Evolutionary conservation across 345 rosid species (phyloP).

Genomic region (Acer saccharum): DNA sequence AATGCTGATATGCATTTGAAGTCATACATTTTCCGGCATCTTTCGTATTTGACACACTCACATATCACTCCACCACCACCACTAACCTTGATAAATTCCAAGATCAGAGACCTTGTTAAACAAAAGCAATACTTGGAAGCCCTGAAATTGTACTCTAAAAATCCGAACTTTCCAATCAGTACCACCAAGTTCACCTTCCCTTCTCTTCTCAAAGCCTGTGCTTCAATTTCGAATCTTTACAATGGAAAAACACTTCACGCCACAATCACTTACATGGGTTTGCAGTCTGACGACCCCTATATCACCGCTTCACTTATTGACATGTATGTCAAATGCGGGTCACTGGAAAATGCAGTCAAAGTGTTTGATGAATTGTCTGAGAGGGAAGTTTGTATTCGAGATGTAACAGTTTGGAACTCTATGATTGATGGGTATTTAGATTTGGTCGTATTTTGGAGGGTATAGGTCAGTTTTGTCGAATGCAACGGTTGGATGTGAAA

Average conservation of each 20-base stretch:
- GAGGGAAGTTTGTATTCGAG: slow-evolving; percentile 31
- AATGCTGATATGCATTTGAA: slow-evolving; percentile 29
- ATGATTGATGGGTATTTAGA: slow-evolving; percentile 57
- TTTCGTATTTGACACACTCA: slow-evolving; percentile 26
- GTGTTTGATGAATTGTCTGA: slow-evolving; percentile 66
- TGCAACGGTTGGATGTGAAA: slow-evolving; percentile 53
- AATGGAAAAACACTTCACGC: slow-evolving; percentile 64
- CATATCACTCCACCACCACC: slow-evolving; percentile 5
- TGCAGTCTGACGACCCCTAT: slow-evolving; percentile 55
- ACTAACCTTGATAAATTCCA: slow-evolving; percentile 31
- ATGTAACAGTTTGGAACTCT: slow-evolving; percentile 76
- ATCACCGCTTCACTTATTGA: slow-evolving; percentile 63
- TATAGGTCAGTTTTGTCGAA: slow-evolving; percentile 44
- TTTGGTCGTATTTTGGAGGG: slow-evolving; percentile 48
- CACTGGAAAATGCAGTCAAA: slow-evolving; percentile 50
- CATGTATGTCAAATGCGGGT: slow-evolving; percentile 67
- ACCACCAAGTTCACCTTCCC: slow-evolving; percentile 59
- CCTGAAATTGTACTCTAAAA: slow-evolving; percentile 46
- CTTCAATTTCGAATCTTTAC: slow-evolving; percentile 40
- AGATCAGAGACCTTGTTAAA: slow-evolving; percentile 48
- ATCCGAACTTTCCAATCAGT: slow-evolving; percentile 32
- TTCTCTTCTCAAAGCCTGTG: slow-evolving; percentile 70
- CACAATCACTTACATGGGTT: slow-evolving; percentile 44
- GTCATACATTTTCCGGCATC: slow-evolving; percentile 24
- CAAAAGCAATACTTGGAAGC: slow-evolving; percentile 47